Base-by-base conservation (phyloP, 2,329 filamentous ascomycete species). In the Teratosphaeria viscida region DNA sequence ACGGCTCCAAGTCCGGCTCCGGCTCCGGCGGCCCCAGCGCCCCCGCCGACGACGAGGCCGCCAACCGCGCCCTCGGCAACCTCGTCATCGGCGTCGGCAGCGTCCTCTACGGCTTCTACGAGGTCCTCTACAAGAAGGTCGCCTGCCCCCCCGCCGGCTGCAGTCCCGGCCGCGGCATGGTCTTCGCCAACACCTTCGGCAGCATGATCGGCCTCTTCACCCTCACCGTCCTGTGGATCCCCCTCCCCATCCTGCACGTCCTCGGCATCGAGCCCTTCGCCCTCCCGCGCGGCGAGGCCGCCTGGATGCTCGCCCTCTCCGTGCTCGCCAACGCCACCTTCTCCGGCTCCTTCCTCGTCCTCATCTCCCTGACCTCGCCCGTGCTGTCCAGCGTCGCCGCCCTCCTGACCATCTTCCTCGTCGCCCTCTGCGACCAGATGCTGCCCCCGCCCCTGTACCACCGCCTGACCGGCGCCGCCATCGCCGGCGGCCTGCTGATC, bases 91-190 rank as follows among this genome's bases (percentile, higher is more conserved):
- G 92, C 39, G 75, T 90, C 27, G 94, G 94, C 10, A 94, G 88
- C 65, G 86, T 99, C 6, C 81, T 99, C 19, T 99, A 99, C 73
- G 94, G 94, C 0, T 85, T 99, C 55, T 99, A 99, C 75, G 94
- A 99, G 74, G 94, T 99, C 5, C 75, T 99, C 47, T 99, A 99
- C 78, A 99, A 99, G 79, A 86, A 87, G 61, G 85, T 86, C 61
- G 92, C 92, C 14, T 99, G 94, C 71, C 94, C 94, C 11, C 94
- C 94, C 0, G 92, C 96, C 65, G 92, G 91, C 56, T 89, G 86
- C 58, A 87, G 84, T 52, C 84, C 94, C 0, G 85, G 83, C n/a
- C 85, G 92, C n/a, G 92, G 91, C 67, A 94, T 95, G 80, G 86
- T 97, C 61, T 97, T 99, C 67, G 92, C 94, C 68, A 97, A 95